Evolutionary conservation across 2,329 filamentous ascomycete species (phyloP).

Genomic region (Ramularia endophylla): DNA sequence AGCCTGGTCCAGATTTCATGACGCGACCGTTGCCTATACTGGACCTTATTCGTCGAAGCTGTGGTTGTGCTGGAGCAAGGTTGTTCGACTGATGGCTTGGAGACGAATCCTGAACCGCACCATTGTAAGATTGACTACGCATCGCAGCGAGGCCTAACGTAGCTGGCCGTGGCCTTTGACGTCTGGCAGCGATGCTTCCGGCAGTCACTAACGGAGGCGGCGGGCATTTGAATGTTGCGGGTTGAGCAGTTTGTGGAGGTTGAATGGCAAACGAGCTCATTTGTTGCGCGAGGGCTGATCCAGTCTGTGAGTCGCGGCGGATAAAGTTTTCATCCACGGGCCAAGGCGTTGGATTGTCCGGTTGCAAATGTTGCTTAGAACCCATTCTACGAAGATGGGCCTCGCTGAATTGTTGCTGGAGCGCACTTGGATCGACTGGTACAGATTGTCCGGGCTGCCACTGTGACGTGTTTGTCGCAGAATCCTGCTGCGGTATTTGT

Average conservation of each 20-base stretch:
- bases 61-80: constrained; percentile 64
- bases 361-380: constrained; percentile 7
- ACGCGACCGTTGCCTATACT: constrained; percentile 40
- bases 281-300: constrained; percentile 29
- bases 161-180: constrained; percentile 36
- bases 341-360: constrained; percentile 30
- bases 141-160: constrained; percentile 36
- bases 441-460: constrained; percentile 34
- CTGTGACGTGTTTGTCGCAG: constrained; percentile 19
- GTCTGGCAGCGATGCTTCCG: constrained; percentile 35
- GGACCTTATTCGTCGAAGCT: constrained; percentile 44
- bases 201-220: constrained; percentile 26
- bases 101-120: constrained; percentile 35
- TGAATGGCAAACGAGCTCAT: constrained; percentile 32
- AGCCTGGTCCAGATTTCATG: constrained; percentile 40
- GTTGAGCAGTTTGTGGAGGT: constrained; percentile 26
- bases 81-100: constrained; percentile 41
- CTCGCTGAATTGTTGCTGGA: constrained; percentile 31
- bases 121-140: constrained; percentile 36
- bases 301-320: constrained; percentile 26
- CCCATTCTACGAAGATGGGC: constrained; percentile 18
- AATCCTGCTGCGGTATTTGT: constrained; percentile 12
- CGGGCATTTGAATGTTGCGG: constrained; percentile 30
- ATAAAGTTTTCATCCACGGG: constrained; percentile 28
- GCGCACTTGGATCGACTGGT: constrained; percentile 29